Base-by-base conservation (phyloP, 768 basidiomycete species). In the Psilocybe subaeruginosa region DNA sequence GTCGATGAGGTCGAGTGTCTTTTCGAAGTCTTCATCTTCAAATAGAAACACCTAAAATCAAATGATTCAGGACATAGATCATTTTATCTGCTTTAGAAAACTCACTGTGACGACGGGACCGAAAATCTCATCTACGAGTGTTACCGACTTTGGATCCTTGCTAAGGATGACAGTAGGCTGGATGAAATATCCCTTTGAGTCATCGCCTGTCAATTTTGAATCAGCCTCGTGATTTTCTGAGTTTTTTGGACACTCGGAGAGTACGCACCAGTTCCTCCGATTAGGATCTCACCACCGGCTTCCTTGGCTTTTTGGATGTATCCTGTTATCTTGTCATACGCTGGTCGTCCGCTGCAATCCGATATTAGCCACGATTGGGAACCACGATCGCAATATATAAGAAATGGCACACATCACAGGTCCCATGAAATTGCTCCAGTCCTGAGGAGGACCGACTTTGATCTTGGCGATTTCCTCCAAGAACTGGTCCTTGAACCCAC, bases 71-170 rank as follows among this genome's bases (percentile, higher is more conserved):
- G 54, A 50, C 48, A 60, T 46, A 58, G 9, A 27, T 49, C 19
- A 47, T 14, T 11, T n/a, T 43, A 14, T 43, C n/a, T 47, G 27
- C 33, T 14, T 33, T 49, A 41, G 43, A 46, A n/a, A 68, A 52
- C 58, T 12, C 79, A 93, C 93, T 37, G 96, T 97, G 55, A 98
- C 68, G 37, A 99, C 96, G 27, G 97, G 97, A 1, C 97, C 97
- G 68, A 99, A 99, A 68, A 99, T 92, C 77, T 99, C 97, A 66
- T 98, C 93, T 6, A 84, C 85, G 86, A 99, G 92, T 1, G 95
- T 96, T 47, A 96, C 75, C 1, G 88, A 91, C 62, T 85, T 85
- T 43, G 97, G 95, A 72, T 99, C 93, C 70, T 92, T 91, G 67
- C 90, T 97, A 61, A 93, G 76, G 69, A 99, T 96, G 60, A 98